These are phyloP conservation scores for Kwoniella shivajii DNA, from an alignment of 1,284 basidiomycete species.

Conservation along the genomic window DNA sequence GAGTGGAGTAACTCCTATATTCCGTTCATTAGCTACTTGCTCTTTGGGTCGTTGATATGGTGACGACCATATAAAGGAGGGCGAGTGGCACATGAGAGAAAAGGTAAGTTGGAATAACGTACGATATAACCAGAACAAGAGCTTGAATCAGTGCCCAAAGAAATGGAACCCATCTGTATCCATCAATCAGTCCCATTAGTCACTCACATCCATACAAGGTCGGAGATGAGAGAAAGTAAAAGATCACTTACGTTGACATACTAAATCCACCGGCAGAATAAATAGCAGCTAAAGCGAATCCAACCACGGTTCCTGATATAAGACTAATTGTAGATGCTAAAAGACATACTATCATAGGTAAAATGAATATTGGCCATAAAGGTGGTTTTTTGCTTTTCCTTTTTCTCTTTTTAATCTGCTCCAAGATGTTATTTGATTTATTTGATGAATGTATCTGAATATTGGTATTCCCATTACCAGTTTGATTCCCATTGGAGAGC, in stretches of 20 bases:
- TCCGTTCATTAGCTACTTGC: background rate
- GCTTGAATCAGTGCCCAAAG: constrained; percentile 71
- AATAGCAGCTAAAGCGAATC: constrained; percentile 69
- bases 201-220: too few species aligned
- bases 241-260: constrained; percentile 73
- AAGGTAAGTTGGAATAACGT: constrained; percentile 10
- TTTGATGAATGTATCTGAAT: background rate
- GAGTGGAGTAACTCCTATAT: constrained; percentile 43
- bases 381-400: constrained; percentile 34
- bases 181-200: too few species aligned
- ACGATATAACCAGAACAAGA: constrained; percentile 64
- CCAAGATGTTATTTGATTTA: background rate
- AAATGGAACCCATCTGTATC: constrained; percentile 78
- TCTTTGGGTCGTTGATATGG: background rate
- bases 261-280: constrained; percentile 69
- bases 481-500: background rate
- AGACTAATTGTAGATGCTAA: constrained; percentile 67
- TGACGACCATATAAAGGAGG: background rate
- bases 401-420: background rate
- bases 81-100: constrained; percentile 7
- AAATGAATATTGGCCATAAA: constrained; percentile 39
- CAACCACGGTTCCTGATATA: constrained; percentile 69
- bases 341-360: constrained; percentile 37
- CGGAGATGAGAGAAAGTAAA: background rate
- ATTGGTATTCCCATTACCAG: background rate